Conservation (phyloP, 1,284 basidiomycete genomes). For the Bjerkandera adusta region DNA sequence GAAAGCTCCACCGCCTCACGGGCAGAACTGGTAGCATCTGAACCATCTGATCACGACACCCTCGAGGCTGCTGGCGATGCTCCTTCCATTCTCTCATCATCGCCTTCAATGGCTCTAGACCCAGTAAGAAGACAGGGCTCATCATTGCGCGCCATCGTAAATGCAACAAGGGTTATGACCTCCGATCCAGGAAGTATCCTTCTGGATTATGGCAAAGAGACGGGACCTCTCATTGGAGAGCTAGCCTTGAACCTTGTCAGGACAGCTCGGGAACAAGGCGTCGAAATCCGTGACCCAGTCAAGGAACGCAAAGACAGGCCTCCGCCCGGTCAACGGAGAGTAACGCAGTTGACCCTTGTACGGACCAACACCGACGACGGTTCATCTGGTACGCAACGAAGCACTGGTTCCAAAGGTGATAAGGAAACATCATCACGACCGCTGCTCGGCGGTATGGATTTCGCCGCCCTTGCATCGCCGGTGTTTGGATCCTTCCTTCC, state of each 20-base stretch:
- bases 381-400: too few species aligned
- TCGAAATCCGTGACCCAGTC: slow-evolving; percentile 50
- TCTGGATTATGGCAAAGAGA: slow-evolving; percentile 61
- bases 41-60: neutral
- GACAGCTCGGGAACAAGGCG: slow-evolving; percentile 67
- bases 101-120: slow-evolving; percentile 21
- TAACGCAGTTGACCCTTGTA: too few species aligned
- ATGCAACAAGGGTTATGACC: slow-evolving; percentile 87
- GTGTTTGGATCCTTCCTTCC: slow-evolving; percentile 57
- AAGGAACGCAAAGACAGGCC: slow-evolving; percentile 2
- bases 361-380: too few species aligned
- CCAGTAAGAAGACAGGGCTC: slow-evolving; percentile 50
- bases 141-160: slow-evolving; percentile 72
- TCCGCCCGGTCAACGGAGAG: slow-evolving; percentile 11
- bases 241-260: slow-evolving; percentile 74
- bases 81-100: slow-evolving; percentile 18
- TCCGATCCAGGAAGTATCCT: slow-evolving; percentile 77
- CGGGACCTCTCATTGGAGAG: slow-evolving; percentile 56
- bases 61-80: slow-evolving; percentile 9
- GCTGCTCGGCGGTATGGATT: slow-evolving; percentile 31
- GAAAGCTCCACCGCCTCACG: too few species aligned
- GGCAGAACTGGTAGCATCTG: too few species aligned
- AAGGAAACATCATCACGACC: slow-evolving; percentile 32
- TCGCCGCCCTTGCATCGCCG: slow-evolving; percentile 43
- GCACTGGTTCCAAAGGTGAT: slow-evolving; percentile 30